Evolutionary conservation across 2,329 filamentous ascomycete species (phyloP).

Genomic region (Colletotrichum sojae): DNA sequence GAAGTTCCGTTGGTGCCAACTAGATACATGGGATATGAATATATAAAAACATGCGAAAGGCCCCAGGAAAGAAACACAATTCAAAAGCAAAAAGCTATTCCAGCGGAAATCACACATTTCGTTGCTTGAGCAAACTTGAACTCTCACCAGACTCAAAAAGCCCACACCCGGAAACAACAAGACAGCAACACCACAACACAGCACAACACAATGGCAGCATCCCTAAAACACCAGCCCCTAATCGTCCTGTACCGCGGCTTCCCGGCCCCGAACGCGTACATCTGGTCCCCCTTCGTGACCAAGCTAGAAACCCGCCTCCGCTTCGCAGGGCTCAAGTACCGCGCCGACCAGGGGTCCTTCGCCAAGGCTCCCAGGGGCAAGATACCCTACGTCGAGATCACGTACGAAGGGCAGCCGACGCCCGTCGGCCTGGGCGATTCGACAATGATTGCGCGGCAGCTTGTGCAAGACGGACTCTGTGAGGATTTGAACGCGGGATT

Average conservation of each 20-base stretch:
- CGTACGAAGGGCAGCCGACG: not conserved
- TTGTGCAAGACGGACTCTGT: constrained; percentile 59
- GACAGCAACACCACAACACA: not conserved
- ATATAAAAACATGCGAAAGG: too few species aligned
- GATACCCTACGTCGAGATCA: constrained; percentile 68
- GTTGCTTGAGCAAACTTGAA: too few species aligned
- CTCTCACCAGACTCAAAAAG: too few species aligned
- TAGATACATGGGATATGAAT: too few species aligned
- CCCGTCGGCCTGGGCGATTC: constrained; percentile 63
- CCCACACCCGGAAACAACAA: too few species aligned
- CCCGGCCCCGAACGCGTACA: constrained; percentile 47
- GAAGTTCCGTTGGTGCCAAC: too few species aligned
- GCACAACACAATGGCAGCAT: not conserved
- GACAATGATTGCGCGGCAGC: constrained; percentile 64
- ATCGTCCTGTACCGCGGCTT: constrained; percentile 15
- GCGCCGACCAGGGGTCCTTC: constrained; percentile 59
- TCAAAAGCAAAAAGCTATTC: too few species aligned
- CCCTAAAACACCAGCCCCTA: not conserved
- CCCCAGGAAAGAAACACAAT: too few species aligned
- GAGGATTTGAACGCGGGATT: constrained; percentile 64
- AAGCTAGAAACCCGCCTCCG: constrained; percentile 75
- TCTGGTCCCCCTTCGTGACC: constrained; percentile 74
- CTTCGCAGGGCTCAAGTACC: constrained; percentile 64
- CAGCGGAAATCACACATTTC: too few species aligned
- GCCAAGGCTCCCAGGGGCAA: constrained; percentile 68